These are phyloP conservation scores for Gnomoniopsis smithogilvyi DNA, from an alignment of 2,329 filamentous ascomycete species.

Conservation along the genomic window DNA sequence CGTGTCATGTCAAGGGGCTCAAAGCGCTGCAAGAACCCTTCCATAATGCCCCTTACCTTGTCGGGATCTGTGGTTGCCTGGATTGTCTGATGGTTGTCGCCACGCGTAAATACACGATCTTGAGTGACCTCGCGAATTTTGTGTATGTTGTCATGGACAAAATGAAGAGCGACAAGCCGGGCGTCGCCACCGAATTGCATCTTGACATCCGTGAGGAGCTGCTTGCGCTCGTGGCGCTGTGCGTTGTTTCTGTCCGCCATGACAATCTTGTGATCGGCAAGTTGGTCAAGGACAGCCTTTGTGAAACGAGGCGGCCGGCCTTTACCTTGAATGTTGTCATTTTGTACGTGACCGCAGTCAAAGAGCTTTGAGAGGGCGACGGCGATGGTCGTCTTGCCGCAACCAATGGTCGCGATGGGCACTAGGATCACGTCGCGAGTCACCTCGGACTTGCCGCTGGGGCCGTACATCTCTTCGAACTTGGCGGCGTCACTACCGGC, in stretches of 20 bases:
- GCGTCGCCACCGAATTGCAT: slow-evolving; percentile 56
- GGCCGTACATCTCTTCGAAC: slow-evolving; percentile 59
- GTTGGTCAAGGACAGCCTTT: slow-evolving; percentile 60
- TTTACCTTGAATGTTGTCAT: slow-evolving; percentile 85
- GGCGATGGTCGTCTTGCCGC: slow-evolving; percentile 92
- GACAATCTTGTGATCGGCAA: slow-evolving; percentile 67
- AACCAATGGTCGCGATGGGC: slow-evolving; percentile 89
- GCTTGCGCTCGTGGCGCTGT: slow-evolving; percentile 79
- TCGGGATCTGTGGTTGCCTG: slow-evolving; percentile 71
- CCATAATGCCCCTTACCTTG: slow-evolving; percentile 89
- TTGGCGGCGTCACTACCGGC: slow-evolving; percentile 87
- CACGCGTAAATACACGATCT: slow-evolving; percentile 75
- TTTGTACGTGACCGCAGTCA: slow-evolving; percentile 89
- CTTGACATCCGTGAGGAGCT: slow-evolving; percentile 78
- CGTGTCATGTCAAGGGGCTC: slow-evolving; percentile 67
- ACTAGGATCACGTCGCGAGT: slow-evolving; percentile 74
- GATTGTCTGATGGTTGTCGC: slow-evolving; percentile 98
- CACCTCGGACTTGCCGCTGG: slow-evolving; percentile 50
- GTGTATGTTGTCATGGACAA: slow-evolving; percentile 75
- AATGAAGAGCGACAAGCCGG: slow-evolving; percentile 82
- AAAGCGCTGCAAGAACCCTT: slow-evolving; percentile 85
- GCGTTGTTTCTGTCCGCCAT: slow-evolving; percentile 96
- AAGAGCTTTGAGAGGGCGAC: slow-evolving; percentile 80
- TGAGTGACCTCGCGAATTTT: slow-evolving; percentile 72
- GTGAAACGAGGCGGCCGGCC: slow-evolving; percentile 77